Percentiles rank a stretch among this genome's conserved stretches.
phyloP scores from a whole-genome alignment of 169 alveolate species.

The Cryptosporidium xiaoi region DNA sequence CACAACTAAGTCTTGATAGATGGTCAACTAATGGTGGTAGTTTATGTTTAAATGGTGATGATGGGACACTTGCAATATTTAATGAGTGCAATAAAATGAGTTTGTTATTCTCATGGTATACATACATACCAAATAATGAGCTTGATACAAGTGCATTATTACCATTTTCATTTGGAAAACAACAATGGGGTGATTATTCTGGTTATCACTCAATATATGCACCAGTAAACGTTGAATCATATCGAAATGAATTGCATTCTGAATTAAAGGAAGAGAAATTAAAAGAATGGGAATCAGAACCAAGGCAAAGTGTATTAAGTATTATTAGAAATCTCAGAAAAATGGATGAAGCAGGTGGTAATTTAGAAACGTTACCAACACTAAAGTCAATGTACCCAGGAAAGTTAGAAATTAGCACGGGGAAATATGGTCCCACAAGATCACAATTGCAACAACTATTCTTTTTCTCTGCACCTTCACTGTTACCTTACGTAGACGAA shows the following conservation, averaged over 20 bases:
- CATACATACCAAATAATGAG: constrained; percentile 71
- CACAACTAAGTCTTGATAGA: constrained; percentile 71
- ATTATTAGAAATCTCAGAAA: constrained; percentile 53
- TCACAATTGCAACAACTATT: constrained; percentile 69
- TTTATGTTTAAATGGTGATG: constrained; percentile 51
- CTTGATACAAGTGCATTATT: constrained; percentile 72
- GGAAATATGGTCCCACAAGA: constrained; percentile 72
- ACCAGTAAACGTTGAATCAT: constrained; percentile 57
- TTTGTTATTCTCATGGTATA: constrained; percentile 70
- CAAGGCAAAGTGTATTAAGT: constrained; percentile 67
- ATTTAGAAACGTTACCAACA: constrained; percentile 50
- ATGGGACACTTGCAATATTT: constrained; percentile 68
- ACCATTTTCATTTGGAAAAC: constrained; percentile 74
- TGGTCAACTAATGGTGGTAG: constrained; percentile 71
- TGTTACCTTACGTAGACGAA: constrained; percentile 71
- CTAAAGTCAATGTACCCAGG: constrained; percentile 70
- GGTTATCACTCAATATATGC: constrained; percentile 67
- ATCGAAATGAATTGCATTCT: constrained; percentile 52
- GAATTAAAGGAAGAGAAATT: constrained; percentile 53
- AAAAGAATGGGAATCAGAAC: constrained; percentile 73
- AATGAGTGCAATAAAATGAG: constrained; percentile 72
- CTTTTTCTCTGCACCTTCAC: constrained; percentile 70
- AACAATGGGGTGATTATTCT: constrained; percentile 75
- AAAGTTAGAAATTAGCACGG: constrained; percentile 68
- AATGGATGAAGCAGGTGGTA: constrained; percentile 70